Evolutionary conservation across 306 rosid genomes (phyloP).

Genomic region (Rosa persica): DNA sequence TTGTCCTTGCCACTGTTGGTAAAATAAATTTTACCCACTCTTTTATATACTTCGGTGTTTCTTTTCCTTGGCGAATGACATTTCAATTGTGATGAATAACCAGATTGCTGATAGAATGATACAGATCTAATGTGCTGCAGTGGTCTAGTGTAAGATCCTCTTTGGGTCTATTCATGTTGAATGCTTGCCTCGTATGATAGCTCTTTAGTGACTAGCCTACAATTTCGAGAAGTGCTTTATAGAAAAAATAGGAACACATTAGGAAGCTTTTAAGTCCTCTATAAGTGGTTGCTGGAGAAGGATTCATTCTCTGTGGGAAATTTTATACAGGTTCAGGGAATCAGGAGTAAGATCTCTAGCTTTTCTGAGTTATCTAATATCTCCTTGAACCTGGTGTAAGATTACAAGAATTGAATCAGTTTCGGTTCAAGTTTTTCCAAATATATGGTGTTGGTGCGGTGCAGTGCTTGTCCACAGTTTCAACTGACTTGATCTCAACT

Average conservation of each 20-base stretch:
- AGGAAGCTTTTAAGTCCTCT: no score
- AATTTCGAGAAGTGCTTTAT: neutral
- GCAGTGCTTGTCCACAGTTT: neutral
- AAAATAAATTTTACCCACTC: neutral
- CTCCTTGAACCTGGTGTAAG: neutral
- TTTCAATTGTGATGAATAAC: slow-evolving; percentile 4
- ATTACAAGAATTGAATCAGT: neutral
- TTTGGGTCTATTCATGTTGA: neutral
- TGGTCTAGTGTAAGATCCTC: neutral
- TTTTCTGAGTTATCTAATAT: neutral
- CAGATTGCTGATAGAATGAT: slow-evolving; percentile 5
- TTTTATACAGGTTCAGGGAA: neutral
- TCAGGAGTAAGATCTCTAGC: neutral
- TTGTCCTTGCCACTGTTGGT: slow-evolving; percentile 20
- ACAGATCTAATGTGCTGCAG: neutral
- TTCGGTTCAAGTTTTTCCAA: neutral
- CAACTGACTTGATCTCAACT: no score
- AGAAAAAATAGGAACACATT: neutral
- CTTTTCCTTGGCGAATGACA: slow-evolving; percentile 17
- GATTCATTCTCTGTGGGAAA: neutral
- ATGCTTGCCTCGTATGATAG: neutral
- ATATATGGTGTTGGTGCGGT: neutral
- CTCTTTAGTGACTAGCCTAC: neutral
- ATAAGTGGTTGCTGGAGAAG: neutral
- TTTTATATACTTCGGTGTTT: neutral